These are phyloP conservation scores for Stephania japonica DNA, from an alignment of 164 flowering plant genomes.

Conservation along the genomic window DNA sequence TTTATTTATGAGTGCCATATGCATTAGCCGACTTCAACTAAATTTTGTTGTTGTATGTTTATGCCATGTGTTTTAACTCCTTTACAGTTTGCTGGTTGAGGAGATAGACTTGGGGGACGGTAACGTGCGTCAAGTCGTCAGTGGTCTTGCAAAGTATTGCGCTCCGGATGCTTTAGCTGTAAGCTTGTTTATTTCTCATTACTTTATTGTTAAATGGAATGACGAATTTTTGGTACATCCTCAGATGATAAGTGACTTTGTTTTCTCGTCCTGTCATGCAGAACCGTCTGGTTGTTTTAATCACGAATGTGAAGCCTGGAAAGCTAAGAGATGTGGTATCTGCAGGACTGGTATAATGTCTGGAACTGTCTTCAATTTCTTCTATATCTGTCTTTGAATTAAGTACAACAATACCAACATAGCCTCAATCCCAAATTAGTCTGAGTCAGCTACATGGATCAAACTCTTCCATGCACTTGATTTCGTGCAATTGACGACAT, in stretches of 20 bases:
- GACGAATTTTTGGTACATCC: not conserved
- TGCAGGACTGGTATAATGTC: constrained; percentile 73
- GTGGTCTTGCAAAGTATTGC: constrained; percentile 89
- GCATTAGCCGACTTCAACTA: constrained; percentile 4
- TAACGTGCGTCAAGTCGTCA: constrained; percentile 83
- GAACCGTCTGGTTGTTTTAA: constrained; percentile 82
- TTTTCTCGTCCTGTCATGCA: constrained; percentile 22
- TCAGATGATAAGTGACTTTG: not conserved
- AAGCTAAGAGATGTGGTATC: constrained; percentile 89
- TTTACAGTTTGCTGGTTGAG: constrained; percentile 80
- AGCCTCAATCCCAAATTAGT: too few species aligned
- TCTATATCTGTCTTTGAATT: not conserved
- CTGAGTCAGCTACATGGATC: too few species aligned
- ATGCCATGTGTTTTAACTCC: constrained; percentile 2
- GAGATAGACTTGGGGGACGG: constrained; percentile 94
- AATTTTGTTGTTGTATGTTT: not conserved
- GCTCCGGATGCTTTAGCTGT: constrained; percentile 74
- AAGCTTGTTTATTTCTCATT: constrained; percentile 14
- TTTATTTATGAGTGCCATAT: not conserved
- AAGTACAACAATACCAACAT: not conserved
- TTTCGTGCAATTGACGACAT: too few species aligned
- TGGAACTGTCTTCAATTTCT: not conserved
- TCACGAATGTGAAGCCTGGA: constrained; percentile 95
- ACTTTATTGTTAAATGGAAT: not conserved
- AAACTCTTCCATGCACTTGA: not conserved